phyloP scores from a whole-genome alignment of 2,329 filamentous ascomycete species.

The Berkeleyomyces basicola region DNA sequence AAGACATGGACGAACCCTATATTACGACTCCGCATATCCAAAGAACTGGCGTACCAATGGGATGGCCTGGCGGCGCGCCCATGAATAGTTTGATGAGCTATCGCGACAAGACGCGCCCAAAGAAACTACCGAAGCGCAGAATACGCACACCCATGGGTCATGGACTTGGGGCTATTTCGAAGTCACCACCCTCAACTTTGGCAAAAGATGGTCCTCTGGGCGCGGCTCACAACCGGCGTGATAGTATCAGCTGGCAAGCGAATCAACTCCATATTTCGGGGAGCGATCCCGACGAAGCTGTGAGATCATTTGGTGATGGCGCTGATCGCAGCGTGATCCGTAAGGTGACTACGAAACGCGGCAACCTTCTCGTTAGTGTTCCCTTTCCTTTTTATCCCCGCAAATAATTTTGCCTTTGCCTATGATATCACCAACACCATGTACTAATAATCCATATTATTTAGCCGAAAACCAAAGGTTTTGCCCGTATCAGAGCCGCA shows the following conservation, averaged over 20 bases:
- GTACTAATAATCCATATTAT: constrained; percentile 18
- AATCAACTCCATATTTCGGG: constrained; percentile 73
- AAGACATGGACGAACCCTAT: constrained; percentile 64
- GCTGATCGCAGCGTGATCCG: constrained; percentile 61
- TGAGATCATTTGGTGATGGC: constrained; percentile 55
- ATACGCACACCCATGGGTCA: constrained; percentile 32
- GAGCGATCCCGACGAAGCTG: constrained; percentile 44
- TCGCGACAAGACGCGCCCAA: constrained; percentile 55
- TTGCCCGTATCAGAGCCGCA: constrained; percentile 80
- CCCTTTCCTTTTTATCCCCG: neutral
- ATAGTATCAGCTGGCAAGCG: constrained; percentile 81
- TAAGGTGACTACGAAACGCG: constrained; percentile 67
- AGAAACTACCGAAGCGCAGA: constrained; percentile 48
- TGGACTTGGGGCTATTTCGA: constrained; percentile 38
- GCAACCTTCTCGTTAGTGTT: constrained; percentile 63
- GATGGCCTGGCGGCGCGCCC: constrained; percentile 47
- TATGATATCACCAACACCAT: neutral
- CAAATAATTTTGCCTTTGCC: neutral
- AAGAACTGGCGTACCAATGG: constrained; percentile 2
- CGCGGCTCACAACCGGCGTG: constrained; percentile 44
- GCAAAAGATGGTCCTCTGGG: constrained; percentile 20
- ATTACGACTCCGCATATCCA: constrained; percentile 57
- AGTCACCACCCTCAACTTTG: constrained; percentile 50
- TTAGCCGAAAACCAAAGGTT: constrained; percentile 89
- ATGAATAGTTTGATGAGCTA: constrained; percentile 58